phyloP scores from a whole-genome alignment of 345 rosid genomes.

The Populus pruinosa region DNA sequence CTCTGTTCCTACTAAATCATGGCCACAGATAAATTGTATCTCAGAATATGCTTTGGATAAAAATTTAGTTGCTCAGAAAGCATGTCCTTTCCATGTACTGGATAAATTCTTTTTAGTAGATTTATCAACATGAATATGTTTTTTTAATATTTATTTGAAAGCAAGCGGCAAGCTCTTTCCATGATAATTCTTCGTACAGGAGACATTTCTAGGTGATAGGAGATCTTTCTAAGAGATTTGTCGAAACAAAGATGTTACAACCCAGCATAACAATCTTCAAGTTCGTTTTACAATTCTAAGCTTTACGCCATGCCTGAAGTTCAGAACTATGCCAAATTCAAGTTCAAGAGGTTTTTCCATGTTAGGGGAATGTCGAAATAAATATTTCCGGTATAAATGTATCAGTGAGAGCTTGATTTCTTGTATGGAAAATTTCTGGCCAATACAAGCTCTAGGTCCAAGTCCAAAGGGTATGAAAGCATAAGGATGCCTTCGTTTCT shows the following conservation, averaged over 20 bases:
- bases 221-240: background rate
- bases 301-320: conserved; percentile 82
- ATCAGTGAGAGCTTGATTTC: conserved; percentile 75
- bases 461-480: conserved; percentile 89
- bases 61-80: background rate
- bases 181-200: background rate
- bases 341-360: conserved; percentile 85
- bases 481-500: conserved; percentile 72
- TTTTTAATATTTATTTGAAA: background rate
- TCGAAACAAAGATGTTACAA: background rate
- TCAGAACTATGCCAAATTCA: conserved; percentile 73
- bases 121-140: background rate
- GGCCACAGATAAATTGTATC: background rate
- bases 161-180: background rate
- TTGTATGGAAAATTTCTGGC: conserved; percentile 72
- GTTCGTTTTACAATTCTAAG: conserved; percentile 54
- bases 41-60: background rate
- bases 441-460: conserved; percentile 90
- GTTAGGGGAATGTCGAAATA: conserved; percentile 64
- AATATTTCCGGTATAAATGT: conserved; percentile 56
- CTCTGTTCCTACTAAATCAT: background rate
- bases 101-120: background rate
- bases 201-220: too few species aligned
- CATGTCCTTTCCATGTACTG: background rate
- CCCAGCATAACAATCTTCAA: conserved; percentile 18